phyloP scores from a whole-genome alignment of 2,329 filamentous ascomycete species.

The Stromatinia cepivora region DNA sequence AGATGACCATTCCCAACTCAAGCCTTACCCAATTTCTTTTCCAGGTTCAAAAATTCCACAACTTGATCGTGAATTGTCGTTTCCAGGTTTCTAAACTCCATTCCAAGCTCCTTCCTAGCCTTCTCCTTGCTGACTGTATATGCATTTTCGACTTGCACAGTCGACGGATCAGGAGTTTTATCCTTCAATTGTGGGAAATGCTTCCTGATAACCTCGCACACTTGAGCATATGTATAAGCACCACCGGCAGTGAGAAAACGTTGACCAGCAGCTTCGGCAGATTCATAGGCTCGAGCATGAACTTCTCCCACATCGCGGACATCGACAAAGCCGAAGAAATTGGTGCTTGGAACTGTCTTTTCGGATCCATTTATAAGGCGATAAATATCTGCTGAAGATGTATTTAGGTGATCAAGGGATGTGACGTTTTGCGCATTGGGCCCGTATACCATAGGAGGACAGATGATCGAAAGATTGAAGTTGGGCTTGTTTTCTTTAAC shows the following conservation, averaged over 20 bases:
- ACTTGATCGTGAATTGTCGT: constrained; percentile 34
- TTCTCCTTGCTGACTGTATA: constrained; percentile 35
- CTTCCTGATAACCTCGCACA: constrained; percentile 55
- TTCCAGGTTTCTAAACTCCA: constrained; percentile 33
- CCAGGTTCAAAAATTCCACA: constrained; percentile 31
- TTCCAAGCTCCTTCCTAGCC: constrained; percentile 32
- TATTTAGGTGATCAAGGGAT: constrained; percentile 63
- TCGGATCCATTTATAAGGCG: constrained; percentile 61
- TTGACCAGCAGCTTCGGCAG: constrained; percentile 56
- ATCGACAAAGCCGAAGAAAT: constrained; percentile 52
- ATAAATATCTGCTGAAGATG: constrained; percentile 68
- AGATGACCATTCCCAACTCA: not conserved
- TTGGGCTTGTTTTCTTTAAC: constrained; percentile 51
- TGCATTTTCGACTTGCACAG: constrained; percentile 26
- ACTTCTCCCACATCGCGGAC: constrained; percentile 60
- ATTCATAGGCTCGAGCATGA: constrained; percentile 57
- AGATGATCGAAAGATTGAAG: constrained; percentile 61
- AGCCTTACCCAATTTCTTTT: constrained; percentile 28
- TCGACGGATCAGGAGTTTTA: constrained; percentile 45
- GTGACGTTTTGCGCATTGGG: constrained; percentile 61
- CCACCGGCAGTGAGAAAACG: constrained; percentile 62
- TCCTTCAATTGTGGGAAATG: constrained; percentile 54
- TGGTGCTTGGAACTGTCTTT: constrained; percentile 55
- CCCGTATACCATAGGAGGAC: constrained; percentile 61
- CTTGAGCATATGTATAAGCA: constrained; percentile 59